Percentiles rank a stretch among this genome's conserved stretches.
phyloP scores from a whole-genome alignment of 768 basidiomycete genomes.

The Mycena vulgaris region DNA sequence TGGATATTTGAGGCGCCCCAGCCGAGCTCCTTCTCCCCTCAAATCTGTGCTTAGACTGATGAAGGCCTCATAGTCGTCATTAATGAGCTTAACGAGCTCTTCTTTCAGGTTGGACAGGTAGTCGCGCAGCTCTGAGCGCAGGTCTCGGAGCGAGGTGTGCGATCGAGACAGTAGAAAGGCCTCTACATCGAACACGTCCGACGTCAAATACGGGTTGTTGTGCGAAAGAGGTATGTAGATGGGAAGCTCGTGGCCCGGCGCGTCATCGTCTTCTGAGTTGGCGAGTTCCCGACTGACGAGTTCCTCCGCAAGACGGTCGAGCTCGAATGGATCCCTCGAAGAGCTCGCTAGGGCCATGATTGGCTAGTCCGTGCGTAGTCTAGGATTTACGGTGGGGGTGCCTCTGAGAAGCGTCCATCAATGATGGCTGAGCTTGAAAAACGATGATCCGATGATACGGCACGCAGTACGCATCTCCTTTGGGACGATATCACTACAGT shows the following conservation, averaged over 20 bases:
- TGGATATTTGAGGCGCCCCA: slow-evolving; percentile 79
- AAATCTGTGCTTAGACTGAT: slow-evolving; percentile 96
- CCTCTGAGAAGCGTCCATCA: too few species aligned
- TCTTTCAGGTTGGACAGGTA: slow-evolving; percentile 90
- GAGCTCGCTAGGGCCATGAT: slow-evolving; percentile 16
- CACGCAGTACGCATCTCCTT: too few species aligned
- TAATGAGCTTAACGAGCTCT: slow-evolving; percentile 95
- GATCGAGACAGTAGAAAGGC: slow-evolving; percentile 90
- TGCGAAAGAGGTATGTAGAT: slow-evolving; percentile 84
- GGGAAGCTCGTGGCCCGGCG: slow-evolving; percentile 66
- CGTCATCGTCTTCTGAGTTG: slow-evolving; percentile 31
- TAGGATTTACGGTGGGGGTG: too few species aligned
- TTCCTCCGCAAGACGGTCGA: slow-evolving; percentile 82
- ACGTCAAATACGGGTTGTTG: slow-evolving; percentile 78
- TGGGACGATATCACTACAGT: too few species aligned
- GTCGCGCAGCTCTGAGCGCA: slow-evolving; percentile 88
- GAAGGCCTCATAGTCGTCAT: slow-evolving; percentile 98
- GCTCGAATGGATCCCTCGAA: slow-evolving; percentile 70
- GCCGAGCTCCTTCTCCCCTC: slow-evolving; percentile 83
- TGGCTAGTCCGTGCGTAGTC: too few species aligned
- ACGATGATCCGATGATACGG: too few species aligned
- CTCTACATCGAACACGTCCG: slow-evolving; percentile 84
- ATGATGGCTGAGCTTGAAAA: too few species aligned
- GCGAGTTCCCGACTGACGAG: slow-evolving; percentile 69
- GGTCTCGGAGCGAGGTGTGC: slow-evolving; percentile 88